Conservation (phyloP, 306 rosid species). For the Vigna reflexopilosa region DNA sequence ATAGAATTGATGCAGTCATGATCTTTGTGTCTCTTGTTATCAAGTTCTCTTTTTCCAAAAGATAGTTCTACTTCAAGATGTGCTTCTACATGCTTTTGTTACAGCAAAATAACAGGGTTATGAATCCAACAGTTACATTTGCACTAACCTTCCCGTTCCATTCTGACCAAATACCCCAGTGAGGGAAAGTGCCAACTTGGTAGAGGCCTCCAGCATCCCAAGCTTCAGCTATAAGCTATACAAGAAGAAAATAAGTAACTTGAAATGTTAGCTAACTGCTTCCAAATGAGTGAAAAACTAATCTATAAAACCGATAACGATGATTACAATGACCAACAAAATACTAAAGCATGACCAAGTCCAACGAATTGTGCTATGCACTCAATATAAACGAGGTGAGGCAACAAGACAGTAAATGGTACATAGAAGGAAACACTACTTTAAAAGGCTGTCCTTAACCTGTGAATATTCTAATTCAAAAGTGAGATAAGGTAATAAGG, state of each 20-base stretch:
- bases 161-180: constrained; percentile 98
- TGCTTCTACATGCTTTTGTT: constrained; percentile 16
- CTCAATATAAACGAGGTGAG: constrained; percentile 8
- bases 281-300: constrained; percentile 31
- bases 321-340: constrained; percentile 40
- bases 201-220: constrained; percentile 98
- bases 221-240: constrained; percentile 96
- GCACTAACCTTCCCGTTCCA: constrained; percentile 98
- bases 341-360: constrained; percentile 25
- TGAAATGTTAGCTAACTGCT: constrained; percentile 35
- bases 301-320: constrained; percentile 26
- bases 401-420: constrained; percentile 24
- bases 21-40: constrained; percentile 11
- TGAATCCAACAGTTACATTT: constrained; percentile 35
- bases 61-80: constrained; percentile 25
- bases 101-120: constrained; percentile 21
- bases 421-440: constrained; percentile 38
- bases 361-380: background rate
- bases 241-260: constrained; percentile 43
- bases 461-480: constrained; percentile 19
- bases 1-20: constrained; percentile 9
- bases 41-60: constrained; percentile 28
- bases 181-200: constrained; percentile 97
- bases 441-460: constrained; percentile 2
- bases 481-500: constrained; percentile 14